These are phyloP conservation scores for Candida endomychidarum DNA, from an alignment of 805 yeast species.

Conservation along the genomic window DNA sequence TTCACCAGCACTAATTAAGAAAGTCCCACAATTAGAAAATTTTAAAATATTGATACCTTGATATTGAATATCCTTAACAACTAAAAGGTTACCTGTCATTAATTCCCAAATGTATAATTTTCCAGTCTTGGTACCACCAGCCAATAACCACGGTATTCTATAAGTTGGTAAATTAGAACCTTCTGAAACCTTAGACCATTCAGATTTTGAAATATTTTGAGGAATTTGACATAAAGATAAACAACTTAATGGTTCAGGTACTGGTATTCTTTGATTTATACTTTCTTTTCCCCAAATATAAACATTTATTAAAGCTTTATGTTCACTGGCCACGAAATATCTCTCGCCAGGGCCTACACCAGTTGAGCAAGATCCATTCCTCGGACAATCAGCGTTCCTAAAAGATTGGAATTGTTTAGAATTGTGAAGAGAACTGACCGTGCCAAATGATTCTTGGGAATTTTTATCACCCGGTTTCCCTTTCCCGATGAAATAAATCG, in stretches of 20 bases:
- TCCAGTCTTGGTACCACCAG: slow-evolving; percentile 76
- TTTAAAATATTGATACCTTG: slow-evolving; percentile 65
- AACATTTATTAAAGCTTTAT: slow-evolving; percentile 72
- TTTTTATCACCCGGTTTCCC: slow-evolving; percentile 46
- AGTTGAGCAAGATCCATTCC: slow-evolving; percentile 47
- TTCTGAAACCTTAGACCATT: neutral
- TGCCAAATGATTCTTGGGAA: slow-evolving; percentile 42
- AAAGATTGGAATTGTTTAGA: slow-evolving; percentile 50
- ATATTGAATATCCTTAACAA: slow-evolving; percentile 80
- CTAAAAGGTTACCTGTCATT: slow-evolving; percentile 67
- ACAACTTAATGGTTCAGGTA: slow-evolving; percentile 75
- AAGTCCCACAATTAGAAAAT: slow-evolving; percentile 61
- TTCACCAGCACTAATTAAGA: slow-evolving; percentile 69
- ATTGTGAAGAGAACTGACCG: slow-evolving; percentile 44
- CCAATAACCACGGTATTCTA: slow-evolving; percentile 62
- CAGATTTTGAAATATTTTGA: neutral
- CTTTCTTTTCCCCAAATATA: slow-evolving; percentile 72
- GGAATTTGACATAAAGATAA: slow-evolving; percentile 40
- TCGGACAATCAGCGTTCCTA: slow-evolving; percentile 51
- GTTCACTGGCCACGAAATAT: slow-evolving; percentile 62
- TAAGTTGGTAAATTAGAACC: slow-evolving; percentile 35
- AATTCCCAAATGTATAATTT: slow-evolving; percentile 84
- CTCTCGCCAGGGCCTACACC: slow-evolving; percentile 50
- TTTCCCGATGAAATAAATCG: slow-evolving; percentile 46
- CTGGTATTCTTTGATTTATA: slow-evolving; percentile 74